Percentiles rank a stretch among this genome's conserved stretches.
phyloP scores from a whole-genome alignment of 2,329 filamentous ascomycete species.

The Pseudodiploospora longispora region DNA sequence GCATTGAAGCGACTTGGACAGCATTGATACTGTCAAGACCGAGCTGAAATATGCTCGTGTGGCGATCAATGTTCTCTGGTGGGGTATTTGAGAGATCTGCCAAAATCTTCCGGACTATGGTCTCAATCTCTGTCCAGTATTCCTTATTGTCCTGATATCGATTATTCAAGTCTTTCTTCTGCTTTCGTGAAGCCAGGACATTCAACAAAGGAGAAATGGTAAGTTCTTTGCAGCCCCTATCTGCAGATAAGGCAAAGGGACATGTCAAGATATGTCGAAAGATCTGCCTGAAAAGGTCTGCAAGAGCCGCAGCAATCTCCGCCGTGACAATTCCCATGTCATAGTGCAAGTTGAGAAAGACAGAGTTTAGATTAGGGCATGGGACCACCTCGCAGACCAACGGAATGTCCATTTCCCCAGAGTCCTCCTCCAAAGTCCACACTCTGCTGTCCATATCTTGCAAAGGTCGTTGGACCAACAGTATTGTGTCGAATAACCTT shows the following conservation, averaged over 20 bases:
- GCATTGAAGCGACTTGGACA: constrained; percentile 61
- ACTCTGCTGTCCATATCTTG: constrained; percentile 46
- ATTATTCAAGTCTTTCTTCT: constrained; percentile 8
- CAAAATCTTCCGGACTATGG: constrained; percentile 46
- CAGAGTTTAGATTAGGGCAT: constrained; percentile 36
- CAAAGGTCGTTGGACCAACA: constrained; percentile 65
- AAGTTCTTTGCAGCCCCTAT: constrained; percentile 15
- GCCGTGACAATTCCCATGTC: constrained; percentile 35
- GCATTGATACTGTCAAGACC: constrained; percentile 88
- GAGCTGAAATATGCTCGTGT: constrained; percentile 76
- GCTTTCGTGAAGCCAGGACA: constrained; percentile 14
- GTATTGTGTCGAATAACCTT: constrained; percentile 68
- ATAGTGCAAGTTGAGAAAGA: constrained; percentile 57
- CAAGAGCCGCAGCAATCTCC: constrained; percentile 19
- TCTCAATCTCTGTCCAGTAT: constrained; percentile 45
- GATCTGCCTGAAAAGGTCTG: constrained; percentile 23
- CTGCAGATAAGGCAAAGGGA: constrained; percentile 18
- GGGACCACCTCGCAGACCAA: constrained; percentile 70
- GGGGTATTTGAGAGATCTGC: constrained; percentile 49
- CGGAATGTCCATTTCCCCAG: constrained; percentile 63
- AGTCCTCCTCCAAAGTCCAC: constrained; percentile 50
- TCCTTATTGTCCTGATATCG: constrained; percentile 5
- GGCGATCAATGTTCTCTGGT: constrained; percentile 40
- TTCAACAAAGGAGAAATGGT: constrained; percentile 12
- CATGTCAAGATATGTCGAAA: constrained; percentile 17